Evolutionary conservation across 768 basidiomycete species (phyloP).

Genomic region (Mycena polygramma): DNA sequence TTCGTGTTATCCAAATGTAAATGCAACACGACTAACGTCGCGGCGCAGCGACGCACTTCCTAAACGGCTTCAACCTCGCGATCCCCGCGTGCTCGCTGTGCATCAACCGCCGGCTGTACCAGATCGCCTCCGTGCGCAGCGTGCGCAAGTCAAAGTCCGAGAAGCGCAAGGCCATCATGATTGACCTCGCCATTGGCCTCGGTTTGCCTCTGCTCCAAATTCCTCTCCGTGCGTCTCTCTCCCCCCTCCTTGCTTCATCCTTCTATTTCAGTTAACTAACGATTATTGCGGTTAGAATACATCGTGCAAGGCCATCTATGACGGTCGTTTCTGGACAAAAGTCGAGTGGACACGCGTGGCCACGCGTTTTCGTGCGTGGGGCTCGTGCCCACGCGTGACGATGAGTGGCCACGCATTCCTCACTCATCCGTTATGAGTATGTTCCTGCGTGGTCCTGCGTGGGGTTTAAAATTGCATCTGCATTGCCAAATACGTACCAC

Average conservation of each 20-base stretch:
- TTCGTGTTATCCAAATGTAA: not conserved
- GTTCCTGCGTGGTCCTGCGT: too few relatives aligned
- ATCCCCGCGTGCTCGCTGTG: too few relatives aligned
- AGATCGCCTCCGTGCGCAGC: constrained; percentile 65
- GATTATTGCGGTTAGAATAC: constrained; percentile 50
- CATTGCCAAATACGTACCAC: too few relatives aligned
- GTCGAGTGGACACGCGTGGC: too few relatives aligned
- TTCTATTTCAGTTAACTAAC: not conserved
- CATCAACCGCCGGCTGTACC: constrained; percentile 75
- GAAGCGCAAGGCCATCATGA: constrained; percentile 63
- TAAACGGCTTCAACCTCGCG: constrained; percentile 58
- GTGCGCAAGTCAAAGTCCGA: constrained; percentile 65
- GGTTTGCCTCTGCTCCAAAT: constrained; percentile 66
- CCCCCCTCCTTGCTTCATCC: too few relatives aligned
- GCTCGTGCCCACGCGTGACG: too few relatives aligned
- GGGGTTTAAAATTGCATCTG: too few relatives aligned
- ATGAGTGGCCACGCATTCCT: too few relatives aligned
- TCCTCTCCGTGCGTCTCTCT: constrained; percentile 58
- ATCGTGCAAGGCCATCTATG: constrained; percentile 68
- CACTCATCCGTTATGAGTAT: too few relatives aligned
- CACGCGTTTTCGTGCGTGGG: too few relatives aligned
- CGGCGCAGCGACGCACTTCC: constrained; percentile 57
- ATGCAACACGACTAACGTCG: not conserved
- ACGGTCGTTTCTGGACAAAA: too few relatives aligned
- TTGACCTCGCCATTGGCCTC: constrained; percentile 66